Conservation (phyloP, 1,139 yeast genomes). For the Cylindricascospora bacillispora region DNA sequence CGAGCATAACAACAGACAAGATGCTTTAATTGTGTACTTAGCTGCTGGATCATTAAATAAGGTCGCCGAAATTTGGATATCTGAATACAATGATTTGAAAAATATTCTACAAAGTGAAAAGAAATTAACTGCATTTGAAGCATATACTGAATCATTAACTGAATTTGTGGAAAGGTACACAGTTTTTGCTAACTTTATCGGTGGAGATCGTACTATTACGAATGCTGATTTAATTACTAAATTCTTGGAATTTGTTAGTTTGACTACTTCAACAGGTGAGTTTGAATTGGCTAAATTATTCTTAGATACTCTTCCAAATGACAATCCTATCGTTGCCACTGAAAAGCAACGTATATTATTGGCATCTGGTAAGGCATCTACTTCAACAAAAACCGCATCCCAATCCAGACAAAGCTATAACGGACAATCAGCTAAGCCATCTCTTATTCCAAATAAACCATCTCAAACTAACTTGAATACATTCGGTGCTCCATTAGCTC, state of each 20-base stretch:
- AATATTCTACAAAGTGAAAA: constrained; percentile 32
- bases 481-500: not conserved
- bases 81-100: constrained; percentile 57
- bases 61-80: constrained; percentile 71
- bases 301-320: constrained; percentile 58
- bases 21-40: constrained; percentile 67
- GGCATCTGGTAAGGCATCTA: constrained; percentile 33
- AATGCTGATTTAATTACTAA: constrained; percentile 28
- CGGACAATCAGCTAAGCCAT: not conserved
- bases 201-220: constrained; percentile 27
- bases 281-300: constrained; percentile 69
- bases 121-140: constrained; percentile 50
- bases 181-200: constrained; percentile 52
- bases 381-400: not conserved
- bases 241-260: constrained; percentile 56
- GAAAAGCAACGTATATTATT: constrained; percentile 71
- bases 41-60: constrained; percentile 76
- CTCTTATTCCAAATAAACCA: constrained; percentile 1
- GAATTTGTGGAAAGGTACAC: constrained; percentile 76
- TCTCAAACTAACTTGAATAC: not conserved
- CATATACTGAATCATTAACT: constrained; percentile 71
- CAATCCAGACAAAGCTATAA: constrained; percentile 1
- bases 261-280: constrained; percentile 74
- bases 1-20: constrained; percentile 41
- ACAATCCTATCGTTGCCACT: constrained; percentile 40